phyloP scores from a whole-genome alignment of 495 filamentous ascomycete species.

The Hypoxylon crocopeplum region DNA sequence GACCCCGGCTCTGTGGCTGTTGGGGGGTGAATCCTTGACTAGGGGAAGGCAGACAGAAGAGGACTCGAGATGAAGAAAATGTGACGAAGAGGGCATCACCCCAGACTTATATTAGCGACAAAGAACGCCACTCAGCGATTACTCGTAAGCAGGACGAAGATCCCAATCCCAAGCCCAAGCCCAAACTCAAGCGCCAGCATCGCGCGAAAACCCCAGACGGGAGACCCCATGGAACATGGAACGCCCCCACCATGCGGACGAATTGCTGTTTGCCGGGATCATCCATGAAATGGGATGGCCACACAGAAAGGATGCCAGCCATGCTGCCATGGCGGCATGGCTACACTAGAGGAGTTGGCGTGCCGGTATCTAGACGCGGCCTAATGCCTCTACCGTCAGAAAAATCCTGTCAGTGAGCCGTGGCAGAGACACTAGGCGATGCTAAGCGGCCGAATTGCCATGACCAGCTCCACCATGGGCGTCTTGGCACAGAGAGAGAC shows the following conservation, averaged over 20 bases:
- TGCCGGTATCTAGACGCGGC: slow-evolving; percentile 24
- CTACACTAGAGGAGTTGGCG: slow-evolving; percentile 6
- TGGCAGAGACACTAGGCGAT: slow-evolving; percentile 22
- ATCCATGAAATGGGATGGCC: slow-evolving; percentile 22
- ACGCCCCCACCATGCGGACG: slow-evolving; percentile 15
- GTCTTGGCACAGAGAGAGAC: slow-evolving; percentile 19
- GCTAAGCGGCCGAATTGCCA: slow-evolving; percentile 32
- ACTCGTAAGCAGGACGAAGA: slow-evolving; percentile 23
- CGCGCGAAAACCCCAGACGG: slow-evolving; percentile 30
- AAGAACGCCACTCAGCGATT: slow-evolving; percentile 20
- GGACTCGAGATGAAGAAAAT: slow-evolving; percentile 4
- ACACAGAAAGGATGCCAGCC: slow-evolving; percentile 29
- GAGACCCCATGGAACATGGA: slow-evolving; percentile 18
- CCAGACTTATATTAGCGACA: slow-evolving; percentile 26
- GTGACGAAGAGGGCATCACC: slow-evolving; percentile 15
- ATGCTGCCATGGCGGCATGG: background rate
- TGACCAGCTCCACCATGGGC: slow-evolving; percentile 18
- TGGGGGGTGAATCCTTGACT: slow-evolving; percentile 17
- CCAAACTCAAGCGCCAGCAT: slow-evolving; percentile 10
- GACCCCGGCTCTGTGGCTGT: slow-evolving; percentile 4
- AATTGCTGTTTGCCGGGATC: slow-evolving; percentile 26
- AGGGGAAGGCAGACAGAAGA: slow-evolving; percentile 8
- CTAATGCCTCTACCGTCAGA: slow-evolving; percentile 7
- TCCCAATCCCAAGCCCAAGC: slow-evolving; percentile 33
- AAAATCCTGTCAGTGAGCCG: slow-evolving; percentile 20